phyloP scores from a whole-genome alignment of 192 early-diverging fungal genomes.

The Backusella liffmaniae region DNA sequence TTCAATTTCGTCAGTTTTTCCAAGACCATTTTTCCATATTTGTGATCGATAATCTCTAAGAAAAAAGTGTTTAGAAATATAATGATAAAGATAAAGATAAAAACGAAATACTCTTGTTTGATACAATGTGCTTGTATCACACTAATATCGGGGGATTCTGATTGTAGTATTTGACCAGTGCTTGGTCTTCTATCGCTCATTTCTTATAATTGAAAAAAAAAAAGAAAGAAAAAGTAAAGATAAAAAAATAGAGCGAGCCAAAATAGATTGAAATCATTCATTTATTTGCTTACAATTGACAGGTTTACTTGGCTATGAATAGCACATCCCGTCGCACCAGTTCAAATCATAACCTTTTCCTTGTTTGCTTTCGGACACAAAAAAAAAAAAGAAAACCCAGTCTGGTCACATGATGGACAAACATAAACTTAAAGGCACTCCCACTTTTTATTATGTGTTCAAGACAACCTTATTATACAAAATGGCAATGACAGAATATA shows the following conservation, averaged over 20 bases:
- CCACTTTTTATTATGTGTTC: too few relatives aligned
- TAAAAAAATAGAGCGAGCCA: not conserved
- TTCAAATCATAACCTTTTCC: not conserved
- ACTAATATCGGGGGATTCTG: slow-evolving; percentile 25
- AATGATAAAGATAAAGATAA: not conserved
- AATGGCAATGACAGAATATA: slow-evolving; percentile 57
- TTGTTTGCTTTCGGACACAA: not conserved
- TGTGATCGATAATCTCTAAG: slow-evolving; percentile 21
- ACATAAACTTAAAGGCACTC: too few relatives aligned
- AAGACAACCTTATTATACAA: not conserved
- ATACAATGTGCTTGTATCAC: slow-evolving; percentile 7
- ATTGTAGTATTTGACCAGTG: slow-evolving; percentile 10
- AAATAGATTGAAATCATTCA: not conserved
- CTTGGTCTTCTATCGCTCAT: not conserved
- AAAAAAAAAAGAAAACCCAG: not conserved
- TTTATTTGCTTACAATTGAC: not conserved
- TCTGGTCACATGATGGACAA: not conserved
- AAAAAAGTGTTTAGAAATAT: not conserved
- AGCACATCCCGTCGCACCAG: not conserved
- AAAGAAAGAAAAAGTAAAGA: not conserved
- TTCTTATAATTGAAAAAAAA: not conserved
- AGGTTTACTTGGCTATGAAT: not conserved
- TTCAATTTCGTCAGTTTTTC: slow-evolving; percentile 53
- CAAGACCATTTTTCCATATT: slow-evolving; percentile 62
- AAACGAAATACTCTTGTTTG: not conserved